These are phyloP conservation scores for Penicillium sp. DNA, from an alignment of 2,329 filamentous ascomycete species.

Conservation along the genomic window DNA sequence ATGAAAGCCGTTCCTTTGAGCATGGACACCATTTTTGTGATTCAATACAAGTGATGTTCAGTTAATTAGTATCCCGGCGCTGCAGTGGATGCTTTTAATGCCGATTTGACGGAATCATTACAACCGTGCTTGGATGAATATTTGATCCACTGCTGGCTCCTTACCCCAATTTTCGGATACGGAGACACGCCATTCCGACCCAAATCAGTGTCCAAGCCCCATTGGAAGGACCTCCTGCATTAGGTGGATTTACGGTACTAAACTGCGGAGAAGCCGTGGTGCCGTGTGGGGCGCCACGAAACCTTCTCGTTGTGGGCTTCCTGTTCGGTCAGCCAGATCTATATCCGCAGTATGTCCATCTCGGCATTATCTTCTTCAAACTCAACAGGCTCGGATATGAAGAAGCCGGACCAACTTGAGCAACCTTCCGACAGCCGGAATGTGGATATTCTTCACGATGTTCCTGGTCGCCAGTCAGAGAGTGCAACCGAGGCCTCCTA, in stretches of 20 bases:
- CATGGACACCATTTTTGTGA: slow-evolving; percentile 13
- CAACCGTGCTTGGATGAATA: not conserved
- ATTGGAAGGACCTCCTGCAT: not conserved
- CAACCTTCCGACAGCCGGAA: not conserved
- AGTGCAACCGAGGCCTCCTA: not conserved
- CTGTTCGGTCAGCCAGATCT: slow-evolving; percentile 3
- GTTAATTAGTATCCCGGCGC: not conserved
- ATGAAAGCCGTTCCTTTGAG: slow-evolving; percentile 31
- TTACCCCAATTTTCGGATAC: not conserved
- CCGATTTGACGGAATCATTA: not conserved
- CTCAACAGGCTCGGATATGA: not conserved
- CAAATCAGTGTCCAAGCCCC: not conserved
- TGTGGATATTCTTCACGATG: not conserved
- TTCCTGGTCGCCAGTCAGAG: too few species aligned
- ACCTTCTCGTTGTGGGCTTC: slow-evolving; percentile 13
- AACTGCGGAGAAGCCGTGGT: not conserved
- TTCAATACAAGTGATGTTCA: not conserved
- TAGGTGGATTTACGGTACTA: not conserved
- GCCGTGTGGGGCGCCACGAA: not conserved
- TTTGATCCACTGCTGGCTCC: not conserved
- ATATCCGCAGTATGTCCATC: not conserved
- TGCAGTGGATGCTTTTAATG: not conserved
- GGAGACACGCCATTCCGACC: not conserved
- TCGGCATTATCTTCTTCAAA: not conserved
- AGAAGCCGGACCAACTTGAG: not conserved